Conservation (phyloP, 768 basidiomycete species). For the Cystofilobasidium capitatum region DNA sequence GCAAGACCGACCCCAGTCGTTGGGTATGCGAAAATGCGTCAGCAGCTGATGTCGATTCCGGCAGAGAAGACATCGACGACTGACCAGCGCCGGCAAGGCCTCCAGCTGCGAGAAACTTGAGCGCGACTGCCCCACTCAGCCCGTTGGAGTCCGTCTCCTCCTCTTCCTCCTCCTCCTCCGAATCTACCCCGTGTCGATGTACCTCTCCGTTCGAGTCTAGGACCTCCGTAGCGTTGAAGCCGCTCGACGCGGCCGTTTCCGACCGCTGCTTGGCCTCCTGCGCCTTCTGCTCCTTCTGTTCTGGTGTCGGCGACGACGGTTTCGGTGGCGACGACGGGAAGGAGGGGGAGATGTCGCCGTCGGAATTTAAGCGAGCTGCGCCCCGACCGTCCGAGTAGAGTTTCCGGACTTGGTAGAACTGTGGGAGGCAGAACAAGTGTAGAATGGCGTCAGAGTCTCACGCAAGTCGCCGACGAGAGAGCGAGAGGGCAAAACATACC, state of each 20-base stretch:
- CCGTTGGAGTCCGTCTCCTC: constrained; percentile 48
- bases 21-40: not conserved
- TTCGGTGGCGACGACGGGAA: constrained; percentile 36
- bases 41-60: not conserved
- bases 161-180: constrained; percentile 47
- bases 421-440: not conserved
- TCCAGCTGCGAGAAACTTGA: constrained; percentile 86
- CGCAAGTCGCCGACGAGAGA: constrained; percentile 50
- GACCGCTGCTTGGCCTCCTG: too few species aligned
- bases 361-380: constrained; percentile 72
- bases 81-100: constrained; percentile 88
- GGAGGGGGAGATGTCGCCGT: constrained; percentile 52
- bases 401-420: constrained; percentile 39
- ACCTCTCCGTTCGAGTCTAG: too few species aligned
- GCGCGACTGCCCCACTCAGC: constrained; percentile 60
- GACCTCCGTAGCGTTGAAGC: too few species aligned
- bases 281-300: too few species aligned
- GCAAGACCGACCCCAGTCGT: not conserved
- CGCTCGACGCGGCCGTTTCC: too few species aligned
- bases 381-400: constrained; percentile 55
- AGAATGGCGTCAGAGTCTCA: too few species aligned
- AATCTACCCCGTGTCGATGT: too few species aligned
- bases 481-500: constrained; percentile 52
- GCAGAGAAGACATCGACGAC: constrained; percentile 31
- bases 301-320: constrained; percentile 31